phyloP scores from a whole-genome alignment of 768 basidiomycete genomes.

The Mycena galopus region DNA sequence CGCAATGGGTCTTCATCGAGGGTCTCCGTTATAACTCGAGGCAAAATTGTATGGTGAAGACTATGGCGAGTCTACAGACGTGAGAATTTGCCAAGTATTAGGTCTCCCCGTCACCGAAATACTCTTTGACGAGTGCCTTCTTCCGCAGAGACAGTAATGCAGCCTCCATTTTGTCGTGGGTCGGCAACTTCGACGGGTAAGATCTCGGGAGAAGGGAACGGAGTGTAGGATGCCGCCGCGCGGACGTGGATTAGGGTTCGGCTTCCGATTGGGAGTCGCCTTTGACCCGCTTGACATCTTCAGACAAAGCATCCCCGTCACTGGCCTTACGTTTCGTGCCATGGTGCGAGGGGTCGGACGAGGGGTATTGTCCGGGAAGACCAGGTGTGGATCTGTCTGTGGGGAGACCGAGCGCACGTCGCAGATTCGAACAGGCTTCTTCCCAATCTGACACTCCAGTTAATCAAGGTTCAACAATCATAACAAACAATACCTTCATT shows the following conservation, averaged over 20 bases:
- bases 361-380: constrained; percentile 57
- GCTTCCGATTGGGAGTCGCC: neutral
- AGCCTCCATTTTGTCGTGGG: constrained; percentile 81
- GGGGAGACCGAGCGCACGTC: constrained; percentile 65
- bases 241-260: constrained; percentile 55
- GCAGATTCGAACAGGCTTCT: constrained; percentile 68
- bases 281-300: constrained; percentile 49
- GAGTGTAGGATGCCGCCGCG: constrained; percentile 76
- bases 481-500: constrained; percentile 66
- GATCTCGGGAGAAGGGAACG: constrained; percentile 80
- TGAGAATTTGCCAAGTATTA: constrained; percentile 25
- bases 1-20: constrained; percentile 21
- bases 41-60: neutral
- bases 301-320: constrained; percentile 53
- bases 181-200: constrained; percentile 83
- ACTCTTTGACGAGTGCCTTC: constrained; percentile 85
- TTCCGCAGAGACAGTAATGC: constrained; percentile 84
- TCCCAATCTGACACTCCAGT: constrained; percentile 67
- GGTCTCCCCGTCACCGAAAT: constrained; percentile 58
- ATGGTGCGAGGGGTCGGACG: neutral
- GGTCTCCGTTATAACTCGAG: neutral
- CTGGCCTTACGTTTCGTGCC: constrained; percentile 43
- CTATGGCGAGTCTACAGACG: constrained; percentile 13
- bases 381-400: constrained; percentile 55
- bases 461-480: neutral